These are phyloP conservation scores for Miamiensis avidus DNA, from an alignment of 169 alveolate species.

Conservation along the genomic window DNA sequence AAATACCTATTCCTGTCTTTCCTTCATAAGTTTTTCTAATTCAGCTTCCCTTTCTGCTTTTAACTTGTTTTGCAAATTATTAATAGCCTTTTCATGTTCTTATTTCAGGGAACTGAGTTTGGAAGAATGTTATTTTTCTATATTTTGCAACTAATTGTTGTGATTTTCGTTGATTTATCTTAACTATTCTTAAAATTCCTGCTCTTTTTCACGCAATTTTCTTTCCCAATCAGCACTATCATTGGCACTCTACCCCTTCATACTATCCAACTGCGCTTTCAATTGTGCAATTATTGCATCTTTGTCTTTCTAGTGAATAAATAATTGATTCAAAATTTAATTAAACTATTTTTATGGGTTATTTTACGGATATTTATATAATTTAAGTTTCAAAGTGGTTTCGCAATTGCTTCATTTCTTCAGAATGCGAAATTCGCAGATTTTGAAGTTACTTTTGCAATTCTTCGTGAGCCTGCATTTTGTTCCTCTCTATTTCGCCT, in stretches of 20 bases:
- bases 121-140: constrained; percentile 39
- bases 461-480: constrained; percentile 38
- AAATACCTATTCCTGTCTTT: constrained; percentile 30
- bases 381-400: constrained; percentile 22
- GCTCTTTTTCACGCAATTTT: constrained; percentile 43
- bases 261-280: constrained; percentile 30
- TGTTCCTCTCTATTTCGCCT: constrained; percentile 42
- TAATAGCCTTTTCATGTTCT: constrained; percentile 46
- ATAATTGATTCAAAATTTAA: constrained; percentile 2
- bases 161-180: constrained; percentile 44
- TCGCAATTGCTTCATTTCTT: constrained; percentile 28
- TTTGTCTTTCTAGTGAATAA: constrained; percentile 27
- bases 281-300: constrained; percentile 44
- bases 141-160: constrained; percentile 40
- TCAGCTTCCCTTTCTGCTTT: constrained; percentile 34
- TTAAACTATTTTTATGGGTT: constrained; percentile 12
- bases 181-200: constrained; percentile 31
- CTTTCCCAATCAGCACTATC: constrained; percentile 45
- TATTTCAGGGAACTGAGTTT: constrained; percentile 41
- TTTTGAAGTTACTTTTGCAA: constrained; percentile 20
- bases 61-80: constrained; percentile 45
- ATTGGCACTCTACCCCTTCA: constrained; percentile 40
- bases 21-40: constrained; percentile 45
- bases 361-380: constrained; percentile 32
- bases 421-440: constrained; percentile 22